Conservation (phyloP, 192 early-diverging fungal genomes). For the Haplosporangium gracile region DNA sequence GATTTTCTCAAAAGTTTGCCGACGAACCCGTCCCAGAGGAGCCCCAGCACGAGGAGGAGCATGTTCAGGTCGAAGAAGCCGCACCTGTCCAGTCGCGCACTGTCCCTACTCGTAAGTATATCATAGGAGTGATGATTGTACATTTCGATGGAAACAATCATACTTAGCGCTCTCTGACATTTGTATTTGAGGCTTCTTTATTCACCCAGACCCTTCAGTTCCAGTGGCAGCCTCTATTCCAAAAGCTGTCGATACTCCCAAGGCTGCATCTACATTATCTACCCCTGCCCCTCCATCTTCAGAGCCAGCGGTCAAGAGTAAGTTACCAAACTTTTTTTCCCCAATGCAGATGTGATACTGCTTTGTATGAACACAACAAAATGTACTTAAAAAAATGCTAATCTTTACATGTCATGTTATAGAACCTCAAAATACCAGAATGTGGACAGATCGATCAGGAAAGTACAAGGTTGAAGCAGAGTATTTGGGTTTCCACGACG, state of each 20-base stretch:
- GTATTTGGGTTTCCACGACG: conserved; percentile 82
- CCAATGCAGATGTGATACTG: neutral
- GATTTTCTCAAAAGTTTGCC: conserved; percentile 28
- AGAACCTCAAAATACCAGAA: conserved; percentile 78
- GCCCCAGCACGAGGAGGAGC: conserved; percentile 14
- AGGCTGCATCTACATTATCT: conserved; percentile 13
- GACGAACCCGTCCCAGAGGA: conserved; percentile 37
- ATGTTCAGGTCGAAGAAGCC: conserved; percentile 18
- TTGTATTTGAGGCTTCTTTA: neutral
- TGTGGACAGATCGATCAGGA: conserved; percentile 94
- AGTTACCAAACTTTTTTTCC: neutral
- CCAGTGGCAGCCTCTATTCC: conserved; percentile 15
- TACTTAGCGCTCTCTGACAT: neutral
- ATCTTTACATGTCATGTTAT: conserved; percentile 37
- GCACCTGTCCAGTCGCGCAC: conserved; percentile 24
- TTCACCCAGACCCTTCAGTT: conserved; percentile 12
- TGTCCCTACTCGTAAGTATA: conserved; percentile 43
- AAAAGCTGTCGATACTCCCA: conserved; percentile 16
- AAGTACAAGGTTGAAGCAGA: conserved; percentile 94
- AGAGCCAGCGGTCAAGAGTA: conserved; percentile 33
- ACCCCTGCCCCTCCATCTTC: neutral
- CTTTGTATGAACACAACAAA: neutral
- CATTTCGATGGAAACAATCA: neutral
- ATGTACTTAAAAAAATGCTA: neutral
- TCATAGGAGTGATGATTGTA: neutral